Evolutionary conservation across 2,329 filamentous ascomycete genomes (phyloP), one percentile per base, ranked within the genome.

Genomic region (Eutypella sp.): DNA sequence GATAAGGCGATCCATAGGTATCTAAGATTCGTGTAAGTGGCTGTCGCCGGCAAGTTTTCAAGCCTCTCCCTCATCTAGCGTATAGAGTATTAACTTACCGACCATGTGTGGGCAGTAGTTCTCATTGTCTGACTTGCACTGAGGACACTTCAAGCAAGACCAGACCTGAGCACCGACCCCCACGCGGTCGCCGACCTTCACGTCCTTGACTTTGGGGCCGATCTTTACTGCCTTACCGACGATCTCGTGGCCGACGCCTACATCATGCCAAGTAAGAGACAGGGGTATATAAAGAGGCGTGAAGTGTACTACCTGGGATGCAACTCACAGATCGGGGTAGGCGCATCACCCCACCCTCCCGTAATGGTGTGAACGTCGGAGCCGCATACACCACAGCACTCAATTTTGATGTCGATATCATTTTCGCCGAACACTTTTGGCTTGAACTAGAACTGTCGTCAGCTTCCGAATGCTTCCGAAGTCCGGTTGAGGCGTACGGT

Each of bases 321-420:
- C n/a, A 1, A 15, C 36, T 23, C 23, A n/a, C 74, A 77, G 33
- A 79, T 60, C 2, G 74, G 73, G 1, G 59, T 56, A 5, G 58
- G 58, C 0, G 56, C 51, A 3, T 60, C 59, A 20, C 60, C 58
- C 60, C 62, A 67, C 15, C 65, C 63, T 18, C 63, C 61, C 0
- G 57, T 62, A 2, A 66, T 50, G 4, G 59, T 62, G 50, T 67
- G 75, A 15, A 79, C 70, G 52, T 80, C 75, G 38, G 72, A 75
- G 49, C 78, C 75, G 55, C 76, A 79, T 24, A 79, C 68, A 58
- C 81, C 80, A 55, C 81, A 84, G 52, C 74, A 77, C 52, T 85
- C 81, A 57, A 87, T 79, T 64, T 83, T 81, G 62, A 87, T 77
- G 54, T 87, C 83, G 54, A 87, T 73, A 58, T 87, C 82, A 62